These are phyloP conservation scores for Magnaporthiopsis rhizophila DNA, from an alignment of 2,329 filamentous ascomycete species.

Conservation along the genomic window DNA sequence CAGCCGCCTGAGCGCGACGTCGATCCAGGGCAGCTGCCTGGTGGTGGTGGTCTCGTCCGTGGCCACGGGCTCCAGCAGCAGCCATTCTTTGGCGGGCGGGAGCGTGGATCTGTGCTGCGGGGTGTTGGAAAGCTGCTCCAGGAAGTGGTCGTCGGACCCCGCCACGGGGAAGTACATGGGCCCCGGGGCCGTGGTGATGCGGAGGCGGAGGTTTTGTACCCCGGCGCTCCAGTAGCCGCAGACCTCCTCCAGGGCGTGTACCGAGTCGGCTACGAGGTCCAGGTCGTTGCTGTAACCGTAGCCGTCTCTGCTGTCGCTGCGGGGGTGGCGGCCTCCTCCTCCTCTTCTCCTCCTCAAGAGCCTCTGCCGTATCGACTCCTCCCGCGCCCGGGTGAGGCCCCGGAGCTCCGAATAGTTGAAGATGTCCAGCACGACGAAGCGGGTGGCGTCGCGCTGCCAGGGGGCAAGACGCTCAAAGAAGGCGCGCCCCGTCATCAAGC, in stretches of 20 bases:
- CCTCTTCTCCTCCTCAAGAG: too few relatives aligned
- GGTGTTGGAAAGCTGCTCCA: too few relatives aligned
- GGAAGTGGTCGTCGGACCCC: too few relatives aligned
- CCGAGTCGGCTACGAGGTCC: background rate
- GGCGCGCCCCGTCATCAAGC: conserved; percentile 30
- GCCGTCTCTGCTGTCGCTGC: too few relatives aligned
- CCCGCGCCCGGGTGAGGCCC: background rate
- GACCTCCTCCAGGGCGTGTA: conserved; percentile 24
- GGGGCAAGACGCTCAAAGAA: conserved; percentile 25
- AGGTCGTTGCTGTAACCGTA: background rate
- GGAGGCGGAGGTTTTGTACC: conserved; percentile 31
- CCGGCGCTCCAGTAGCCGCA: conserved; percentile 27
- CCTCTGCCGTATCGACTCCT: too few relatives aligned
- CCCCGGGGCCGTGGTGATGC: conserved; percentile 22
- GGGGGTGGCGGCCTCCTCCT: too few relatives aligned
- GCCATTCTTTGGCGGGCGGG: conserved; percentile 12
- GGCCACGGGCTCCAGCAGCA: background rate
- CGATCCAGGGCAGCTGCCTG: conserved; percentile 19
- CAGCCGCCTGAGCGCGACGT: conserved; percentile 25
- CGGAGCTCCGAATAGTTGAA: conserved; percentile 27
- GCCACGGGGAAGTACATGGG: too few relatives aligned
- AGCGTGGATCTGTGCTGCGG: background rate
- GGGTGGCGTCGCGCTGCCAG: conserved; percentile 35
- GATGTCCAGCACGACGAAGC: conserved; percentile 33
- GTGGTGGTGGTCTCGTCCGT: background rate